Evolutionary conservation across 345 rosid species (phyloP).

Genomic region (Corymbia maculata): DNA sequence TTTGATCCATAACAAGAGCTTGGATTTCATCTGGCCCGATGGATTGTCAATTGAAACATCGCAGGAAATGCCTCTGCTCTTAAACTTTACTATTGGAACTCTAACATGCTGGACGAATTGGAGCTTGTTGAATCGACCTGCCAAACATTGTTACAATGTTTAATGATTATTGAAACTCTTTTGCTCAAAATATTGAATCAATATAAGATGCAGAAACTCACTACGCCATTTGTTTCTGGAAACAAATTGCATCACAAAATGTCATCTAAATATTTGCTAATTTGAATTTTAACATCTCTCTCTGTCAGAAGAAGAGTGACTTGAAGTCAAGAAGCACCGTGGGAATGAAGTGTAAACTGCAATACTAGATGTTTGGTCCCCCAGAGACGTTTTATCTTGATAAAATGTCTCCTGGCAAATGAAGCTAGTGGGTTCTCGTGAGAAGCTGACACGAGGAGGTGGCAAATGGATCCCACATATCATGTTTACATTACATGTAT

Average conservation of each 20-base stretch:
- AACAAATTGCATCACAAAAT: not conserved
- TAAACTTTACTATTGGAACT: slow-evolving; percentile 74
- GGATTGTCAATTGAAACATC: slow-evolving; percentile 78
- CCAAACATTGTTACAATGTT: not conserved
- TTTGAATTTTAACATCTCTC: not conserved
- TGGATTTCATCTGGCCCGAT: slow-evolving; percentile 60
- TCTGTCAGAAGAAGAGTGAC: not conserved
- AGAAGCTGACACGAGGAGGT: not conserved
- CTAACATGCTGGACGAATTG: slow-evolving; percentile 47
- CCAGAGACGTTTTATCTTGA: not conserved
- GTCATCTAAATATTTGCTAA: not conserved
- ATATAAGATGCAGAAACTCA: not conserved
- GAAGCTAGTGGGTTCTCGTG: not conserved
- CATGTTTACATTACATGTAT: not conserved
- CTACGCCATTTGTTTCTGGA: not conserved
- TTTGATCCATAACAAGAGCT: slow-evolving; percentile 63
- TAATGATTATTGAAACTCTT: not conserved
- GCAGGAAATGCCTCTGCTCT: slow-evolving; percentile 51
- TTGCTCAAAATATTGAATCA: not conserved
- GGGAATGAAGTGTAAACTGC: not conserved
- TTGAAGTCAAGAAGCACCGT: not conserved
- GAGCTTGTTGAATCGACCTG: slow-evolving; percentile 46
- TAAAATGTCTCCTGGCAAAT: not conserved
- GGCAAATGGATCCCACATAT: not conserved
- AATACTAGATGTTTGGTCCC: not conserved